These are phyloP conservation scores for Penicillium sp. DNA, from an alignment of 2,329 filamentous ascomycete genomes.

Conservation along the genomic window DNA sequence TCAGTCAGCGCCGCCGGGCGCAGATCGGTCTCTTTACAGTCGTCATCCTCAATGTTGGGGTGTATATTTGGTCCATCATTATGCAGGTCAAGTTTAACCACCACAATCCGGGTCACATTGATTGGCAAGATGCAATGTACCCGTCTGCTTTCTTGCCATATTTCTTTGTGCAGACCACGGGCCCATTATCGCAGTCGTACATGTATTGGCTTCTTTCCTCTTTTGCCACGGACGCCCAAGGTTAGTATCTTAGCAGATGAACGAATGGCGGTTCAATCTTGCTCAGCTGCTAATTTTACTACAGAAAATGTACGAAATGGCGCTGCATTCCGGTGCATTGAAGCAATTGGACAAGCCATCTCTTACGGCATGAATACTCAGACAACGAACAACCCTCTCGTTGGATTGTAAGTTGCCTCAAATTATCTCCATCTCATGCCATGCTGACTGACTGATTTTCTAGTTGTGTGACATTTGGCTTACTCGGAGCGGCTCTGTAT, in stretches of 20 bases:
- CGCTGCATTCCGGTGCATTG: conserved; percentile 43
- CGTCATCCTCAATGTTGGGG: conserved; percentile 47
- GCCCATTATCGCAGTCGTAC: conserved; percentile 45
- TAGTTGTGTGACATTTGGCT: conserved; percentile 41
- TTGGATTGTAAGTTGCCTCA: conserved; percentile 38
- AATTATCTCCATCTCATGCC: background rate
- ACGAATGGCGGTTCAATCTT: background rate
- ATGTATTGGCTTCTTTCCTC: conserved; percentile 48
- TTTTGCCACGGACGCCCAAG: conserved; percentile 43
- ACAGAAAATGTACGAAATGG: conserved; percentile 45
- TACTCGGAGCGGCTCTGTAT: conserved; percentile 35
- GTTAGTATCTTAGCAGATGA: conserved; percentile 14
- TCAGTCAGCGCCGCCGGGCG: conserved; percentile 47
- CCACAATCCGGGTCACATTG: conserved; percentile 44
- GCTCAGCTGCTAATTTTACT: conserved; percentile 2
- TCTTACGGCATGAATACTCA: conserved; percentile 46
- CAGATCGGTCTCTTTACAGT: conserved; percentile 48
- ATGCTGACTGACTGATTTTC: background rate
- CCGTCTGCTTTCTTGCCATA: conserved; percentile 47
- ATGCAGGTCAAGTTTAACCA: conserved; percentile 46
- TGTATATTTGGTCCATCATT: conserved; percentile 52
- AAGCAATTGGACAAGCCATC: conserved; percentile 43
- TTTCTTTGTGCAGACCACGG: conserved; percentile 50
- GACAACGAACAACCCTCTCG: conserved; percentile 35
- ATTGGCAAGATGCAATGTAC: conserved; percentile 47